Base-by-base conservation (phyloP, 2,329 filamentous ascomycete species). In the Sporothrix euskadiensis region DNA sequence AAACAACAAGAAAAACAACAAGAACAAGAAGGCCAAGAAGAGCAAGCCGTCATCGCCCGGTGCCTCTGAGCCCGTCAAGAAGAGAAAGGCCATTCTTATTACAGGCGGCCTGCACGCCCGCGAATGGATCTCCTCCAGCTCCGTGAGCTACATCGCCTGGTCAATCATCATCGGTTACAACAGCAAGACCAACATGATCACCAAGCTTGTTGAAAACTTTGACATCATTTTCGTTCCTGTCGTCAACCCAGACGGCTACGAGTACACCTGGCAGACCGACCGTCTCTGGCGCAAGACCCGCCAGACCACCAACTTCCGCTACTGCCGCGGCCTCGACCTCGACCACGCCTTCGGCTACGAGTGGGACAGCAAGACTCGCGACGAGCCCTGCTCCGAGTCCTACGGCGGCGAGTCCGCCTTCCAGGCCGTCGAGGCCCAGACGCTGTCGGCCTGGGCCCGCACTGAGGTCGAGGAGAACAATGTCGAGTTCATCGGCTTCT, bases 121-220 rank as follows among this genome's bases (percentile, higher is more conserved):
- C 52, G 96, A 99, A 84, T 99, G 96, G 96, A 97, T 99, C 76
- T 93, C 94, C 65, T 94, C 92, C 0, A 96, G 91, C 78, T 97
- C 94, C 0, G 93, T 97, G 71, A 97, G 92, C 78, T 98, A 97
- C 78, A 84, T 97, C 41, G 94, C 95, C 10, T 97, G 96, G 88
- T 92, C 89, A 19, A 86, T 98, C 66, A 92, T 97, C 78, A 94
- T 92, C 0, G 88, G 90, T 4, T 97, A 95, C 80, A 92, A 95
- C 80, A 92, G 92, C 74, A 93, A 93, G 76, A 85, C 88, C 82
- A 87, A 79, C 75, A 86, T 84, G 82, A 90, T 97, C 71, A 94
- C 92, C 26, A 91, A 90, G 74, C 85, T 98, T 9, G 86, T 99
- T 4, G 87, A 96, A 75, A 86, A 91, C 72, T 97, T 95, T 79